Conservation (phyloP, 768 basidiomycete genomes). For the Omphalotus guepiniiformis region DNA sequence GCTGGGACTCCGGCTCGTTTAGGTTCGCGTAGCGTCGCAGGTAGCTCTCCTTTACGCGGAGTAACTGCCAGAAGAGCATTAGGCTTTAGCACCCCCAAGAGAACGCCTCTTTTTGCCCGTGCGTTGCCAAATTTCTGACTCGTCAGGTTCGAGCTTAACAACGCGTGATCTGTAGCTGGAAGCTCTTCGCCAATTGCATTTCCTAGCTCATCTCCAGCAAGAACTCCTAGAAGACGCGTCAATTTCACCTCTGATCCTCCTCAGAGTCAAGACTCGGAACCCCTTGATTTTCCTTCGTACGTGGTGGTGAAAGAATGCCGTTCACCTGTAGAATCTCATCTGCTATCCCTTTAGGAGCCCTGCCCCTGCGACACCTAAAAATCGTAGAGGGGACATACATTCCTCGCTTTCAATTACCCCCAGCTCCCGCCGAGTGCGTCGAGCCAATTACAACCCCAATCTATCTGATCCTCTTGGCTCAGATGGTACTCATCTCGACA, state of each 20-base stretch:
- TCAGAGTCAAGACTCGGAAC: conserved; percentile 48
- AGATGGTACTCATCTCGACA: conserved; percentile 52
- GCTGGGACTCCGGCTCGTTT: conserved; percentile 46
- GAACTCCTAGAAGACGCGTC: conserved; percentile 37
- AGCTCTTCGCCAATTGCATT: conserved; percentile 63
- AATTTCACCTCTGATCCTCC: conserved; percentile 32
- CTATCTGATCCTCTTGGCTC: conserved; percentile 46
- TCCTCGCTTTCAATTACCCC: conserved; percentile 67
- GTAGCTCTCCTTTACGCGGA: conserved; percentile 44
- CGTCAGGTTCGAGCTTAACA: conserved; percentile 9
- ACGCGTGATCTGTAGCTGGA: conserved; percentile 31
- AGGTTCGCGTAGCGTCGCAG: conserved; percentile 30
- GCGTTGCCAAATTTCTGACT: conserved; percentile 18
- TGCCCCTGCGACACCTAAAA: conserved; percentile 54
- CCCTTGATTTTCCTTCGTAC: conserved; percentile 68
- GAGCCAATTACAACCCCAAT: conserved; percentile 28
- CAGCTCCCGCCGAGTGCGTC: conserved; percentile 34
- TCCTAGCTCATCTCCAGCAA: conserved; percentile 59
- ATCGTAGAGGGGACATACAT: conserved; percentile 87
- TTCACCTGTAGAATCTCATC: background rate
- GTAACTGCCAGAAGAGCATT: conserved; percentile 49
- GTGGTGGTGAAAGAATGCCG: too few species aligned
- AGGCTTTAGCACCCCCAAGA: conserved; percentile 52
- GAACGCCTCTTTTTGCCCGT: conserved; percentile 51
- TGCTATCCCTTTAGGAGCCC: conserved; percentile 41